Base-by-base conservation (phyloP, 345 rosid genomes). In the Gossypium sturtianum region DNA sequence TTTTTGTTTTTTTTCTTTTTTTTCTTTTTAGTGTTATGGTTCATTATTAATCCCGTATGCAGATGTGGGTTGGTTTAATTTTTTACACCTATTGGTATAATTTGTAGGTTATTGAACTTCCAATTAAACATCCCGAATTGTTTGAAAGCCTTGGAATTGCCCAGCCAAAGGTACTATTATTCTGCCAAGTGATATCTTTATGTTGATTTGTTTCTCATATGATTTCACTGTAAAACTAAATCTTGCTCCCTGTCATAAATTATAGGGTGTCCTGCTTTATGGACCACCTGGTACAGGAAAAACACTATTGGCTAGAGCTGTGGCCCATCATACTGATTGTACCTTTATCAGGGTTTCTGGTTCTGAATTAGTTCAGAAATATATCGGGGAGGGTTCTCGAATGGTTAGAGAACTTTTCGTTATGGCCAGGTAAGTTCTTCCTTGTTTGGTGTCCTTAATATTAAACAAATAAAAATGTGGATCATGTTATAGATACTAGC, bases 231-330 rank as follows among this genome's bases (percentile, higher is more conserved):
- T 59, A 68, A 61, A 23, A 29, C 25, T 43, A 9, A 60, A 52
- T 51, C 4, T 12, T 67, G 45, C 77, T 71, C 19, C 2, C 12
- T 73, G n/a, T 43, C 19, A 54, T 74, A 34, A 51, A 23, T 29
- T 43, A 54, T 76, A 95, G 99, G 99, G 99, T 79, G 99, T 95
- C 68, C 80, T 95, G 79, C 84, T 93, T 12, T 95, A 95, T 84
- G 99, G 99, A 22, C 99, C 99, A 29, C 99, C 98, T 68, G 99
- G 99, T 73, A 95, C 99, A 56, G 99, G 99, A 60, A 95, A 95
- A 82, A 95, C 99, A 12, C 80, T 95, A 66, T 79, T 95, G 88
- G 99, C 99, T 58, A 88, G 99, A 79, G 99, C 99, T 57, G 99
- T 95, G 74, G 99, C 99, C 47, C 99, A 95, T 83, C 99, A 95